phyloP scores from a whole-genome alignment of 1,284 basidiomycete species.

The Melampsora larici-populina region DNA sequence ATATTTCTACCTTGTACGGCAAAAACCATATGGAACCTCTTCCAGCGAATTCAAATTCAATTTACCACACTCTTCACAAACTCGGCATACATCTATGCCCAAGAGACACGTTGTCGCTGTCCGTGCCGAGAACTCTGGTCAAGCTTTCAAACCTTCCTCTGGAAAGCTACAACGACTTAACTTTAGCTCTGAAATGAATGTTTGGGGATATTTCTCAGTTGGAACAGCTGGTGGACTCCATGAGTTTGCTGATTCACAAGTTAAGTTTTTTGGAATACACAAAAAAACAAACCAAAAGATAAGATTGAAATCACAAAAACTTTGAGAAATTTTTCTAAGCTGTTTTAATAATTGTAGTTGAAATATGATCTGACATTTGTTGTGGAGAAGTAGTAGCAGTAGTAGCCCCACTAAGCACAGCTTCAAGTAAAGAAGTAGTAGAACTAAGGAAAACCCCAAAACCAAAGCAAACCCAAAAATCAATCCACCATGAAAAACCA shows the following conservation, averaged over 20 bases:
- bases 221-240: slow-evolving; percentile 91
- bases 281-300: too few relatives aligned
- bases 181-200: slow-evolving; percentile 97
- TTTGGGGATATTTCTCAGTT: slow-evolving; percentile 99
- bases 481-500: neutral
- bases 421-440: slow-evolving; percentile 35
- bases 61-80: slow-evolving; percentile 76
- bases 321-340: too few relatives aligned
- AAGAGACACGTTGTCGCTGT: slow-evolving; percentile 99
- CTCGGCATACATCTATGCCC: slow-evolving; percentile 90
- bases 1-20: slow-evolving; percentile 95
- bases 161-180: slow-evolving; percentile 96
- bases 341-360: slow-evolving; percentile 8
- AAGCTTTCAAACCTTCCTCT: slow-evolving; percentile 99
- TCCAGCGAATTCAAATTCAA: slow-evolving; percentile 96
- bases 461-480: neutral
- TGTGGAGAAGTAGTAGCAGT: slow-evolving; percentile 31
- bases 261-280: neutral
- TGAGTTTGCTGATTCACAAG: slow-evolving; percentile 72
- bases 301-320: too few relatives aligned
- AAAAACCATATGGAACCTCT: slow-evolving; percentile 75
- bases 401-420: slow-evolving; percentile 31
- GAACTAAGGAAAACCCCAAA: too few relatives aligned
- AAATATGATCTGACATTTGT: slow-evolving; percentile 34
- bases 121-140: slow-evolving; percentile 98